These are phyloP conservation scores for Phytophthora citricola DNA, from an alignment of 352 stramenopile genomes.

Conservation along the genomic window DNA sequence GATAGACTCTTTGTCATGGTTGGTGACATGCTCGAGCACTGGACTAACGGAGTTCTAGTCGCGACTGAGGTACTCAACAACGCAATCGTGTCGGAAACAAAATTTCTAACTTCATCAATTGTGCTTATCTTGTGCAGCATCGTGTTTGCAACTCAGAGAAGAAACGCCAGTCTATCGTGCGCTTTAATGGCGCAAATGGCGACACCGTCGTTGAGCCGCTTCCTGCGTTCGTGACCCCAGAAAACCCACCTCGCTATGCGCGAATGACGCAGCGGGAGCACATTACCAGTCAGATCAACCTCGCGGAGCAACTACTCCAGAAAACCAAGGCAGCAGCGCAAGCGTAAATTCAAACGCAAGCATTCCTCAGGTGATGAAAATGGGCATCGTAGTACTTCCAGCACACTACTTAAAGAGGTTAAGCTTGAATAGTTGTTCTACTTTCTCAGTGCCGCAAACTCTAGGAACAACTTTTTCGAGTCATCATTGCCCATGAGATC, in stretches of 20 bases:
- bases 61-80: slow-evolving; percentile 66
- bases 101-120: slow-evolving; percentile 6
- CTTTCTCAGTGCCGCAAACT: slow-evolving; percentile 79
- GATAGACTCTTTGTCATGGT: slow-evolving; percentile 77
- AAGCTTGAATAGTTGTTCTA: slow-evolving; percentile 21
- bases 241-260: slow-evolving; percentile 62
- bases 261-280: slow-evolving; percentile 75
- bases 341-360: slow-evolving; percentile 16
- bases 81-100: not conserved
- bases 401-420: slow-evolving; percentile 2
- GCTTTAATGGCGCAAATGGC: slow-evolving; percentile 81
- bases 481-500: slow-evolving; percentile 71
- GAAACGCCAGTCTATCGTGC: slow-evolving; percentile 85
- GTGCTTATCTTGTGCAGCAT: slow-evolving; percentile 53
- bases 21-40: slow-evolving; percentile 82
- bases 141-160: slow-evolving; percentile 78
- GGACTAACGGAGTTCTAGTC: slow-evolving; percentile 77
- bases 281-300: slow-evolving; percentile 56
- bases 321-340: slow-evolving; percentile 63
- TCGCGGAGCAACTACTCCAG: slow-evolving; percentile 62
- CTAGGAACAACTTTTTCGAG: slow-evolving; percentile 69
- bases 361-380: not conserved
- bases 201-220: slow-evolving; percentile 77
- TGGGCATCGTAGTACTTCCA: slow-evolving; percentile 5
- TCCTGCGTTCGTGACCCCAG: slow-evolving; percentile 55